Conservation (phyloP, 352 stramenopile genomes). For the Nothophytophthora sp. region DNA sequence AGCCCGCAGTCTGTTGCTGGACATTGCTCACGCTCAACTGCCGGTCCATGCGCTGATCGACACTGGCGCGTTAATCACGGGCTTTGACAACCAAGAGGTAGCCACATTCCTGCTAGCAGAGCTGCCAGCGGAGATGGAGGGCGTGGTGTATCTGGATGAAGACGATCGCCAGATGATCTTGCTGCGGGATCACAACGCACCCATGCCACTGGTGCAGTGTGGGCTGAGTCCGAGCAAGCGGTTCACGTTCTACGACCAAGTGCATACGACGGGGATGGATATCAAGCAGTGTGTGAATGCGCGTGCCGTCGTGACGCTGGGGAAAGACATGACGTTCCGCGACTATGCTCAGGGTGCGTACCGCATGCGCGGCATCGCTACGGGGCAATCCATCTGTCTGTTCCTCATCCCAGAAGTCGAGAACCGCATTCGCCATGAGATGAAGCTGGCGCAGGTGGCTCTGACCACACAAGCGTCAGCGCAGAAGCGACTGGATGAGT, state of each 20-base stretch:
- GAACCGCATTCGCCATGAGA: conserved; percentile 84
- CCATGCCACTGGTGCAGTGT: conserved; percentile 93
- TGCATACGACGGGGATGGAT: conserved; percentile 94
- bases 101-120: conserved; percentile 77
- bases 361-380: conserved; percentile 91
- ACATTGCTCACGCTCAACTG: conserved; percentile 73
- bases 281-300: conserved; percentile 92
- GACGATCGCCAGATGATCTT: conserved; percentile 93
- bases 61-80: conserved; percentile 91
- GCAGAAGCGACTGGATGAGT: conserved; percentile 53
- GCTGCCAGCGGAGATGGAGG: conserved; percentile 80
- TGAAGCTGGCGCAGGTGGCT: conserved; percentile 43
- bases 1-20: conserved; percentile 67
- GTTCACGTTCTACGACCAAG: conserved; percentile 94
- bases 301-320: conserved; percentile 88
- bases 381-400: conserved; percentile 91
- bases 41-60: conserved; percentile 91
- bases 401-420: conserved; percentile 94
- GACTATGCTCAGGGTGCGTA: conserved; percentile 93
- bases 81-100: conserved; percentile 90
- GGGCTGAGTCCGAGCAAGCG: conserved; percentile 82
- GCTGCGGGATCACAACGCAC: conserved; percentile 93
- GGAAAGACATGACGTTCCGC: conserved; percentile 97
- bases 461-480: conserved; percentile 15
- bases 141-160: conserved; percentile 91